phyloP scores from a whole-genome alignment of 1,139 yeast species.

The Geotrichum candidum region DNA sequence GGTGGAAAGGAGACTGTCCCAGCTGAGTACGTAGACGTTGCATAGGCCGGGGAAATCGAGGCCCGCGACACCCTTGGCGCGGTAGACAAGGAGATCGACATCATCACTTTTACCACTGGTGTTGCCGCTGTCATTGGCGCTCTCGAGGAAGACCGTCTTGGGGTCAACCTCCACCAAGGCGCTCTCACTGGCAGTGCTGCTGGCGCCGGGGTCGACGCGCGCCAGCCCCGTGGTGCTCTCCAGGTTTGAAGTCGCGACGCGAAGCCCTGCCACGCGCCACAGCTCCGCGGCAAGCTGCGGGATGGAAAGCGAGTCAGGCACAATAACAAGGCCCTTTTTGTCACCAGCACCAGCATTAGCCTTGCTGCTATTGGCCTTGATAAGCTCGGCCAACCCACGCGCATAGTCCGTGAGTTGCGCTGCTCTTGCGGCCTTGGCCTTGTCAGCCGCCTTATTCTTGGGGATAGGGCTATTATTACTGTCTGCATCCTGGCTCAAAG shows the following conservation, averaged over 20 bases:
- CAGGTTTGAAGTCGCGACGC: slow-evolving; percentile 2
- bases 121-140: not conserved
- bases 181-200: not conserved
- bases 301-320: slow-evolving; percentile 16
- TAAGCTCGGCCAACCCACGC: slow-evolving; percentile 4
- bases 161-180: not conserved
- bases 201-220: not conserved
- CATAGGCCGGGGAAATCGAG: slow-evolving; percentile 19
- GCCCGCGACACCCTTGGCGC: slow-evolving; percentile 15
- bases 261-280: not conserved
- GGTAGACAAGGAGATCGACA: slow-evolving; percentile 1
- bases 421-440: not conserved
- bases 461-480: not conserved
- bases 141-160: slow-evolving; percentile 5
- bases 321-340: slow-evolving; percentile 11
- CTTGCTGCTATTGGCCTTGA: slow-evolving; percentile 2
- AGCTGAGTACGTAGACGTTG: slow-evolving; percentile 18
- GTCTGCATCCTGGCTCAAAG: not conserved
- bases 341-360: not conserved
- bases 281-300: slow-evolving; percentile 3
- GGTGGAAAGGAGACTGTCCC: slow-evolving; percentile 18
- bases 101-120: not conserved
- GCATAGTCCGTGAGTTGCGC: slow-evolving; percentile 5
- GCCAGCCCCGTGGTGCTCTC: slow-evolving; percentile 4
- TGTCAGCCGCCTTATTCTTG: not conserved